Base-by-base conservation (phyloP, 2,329 filamentous ascomycete genomes). In the Aspergillus fumigatus region DNA sequence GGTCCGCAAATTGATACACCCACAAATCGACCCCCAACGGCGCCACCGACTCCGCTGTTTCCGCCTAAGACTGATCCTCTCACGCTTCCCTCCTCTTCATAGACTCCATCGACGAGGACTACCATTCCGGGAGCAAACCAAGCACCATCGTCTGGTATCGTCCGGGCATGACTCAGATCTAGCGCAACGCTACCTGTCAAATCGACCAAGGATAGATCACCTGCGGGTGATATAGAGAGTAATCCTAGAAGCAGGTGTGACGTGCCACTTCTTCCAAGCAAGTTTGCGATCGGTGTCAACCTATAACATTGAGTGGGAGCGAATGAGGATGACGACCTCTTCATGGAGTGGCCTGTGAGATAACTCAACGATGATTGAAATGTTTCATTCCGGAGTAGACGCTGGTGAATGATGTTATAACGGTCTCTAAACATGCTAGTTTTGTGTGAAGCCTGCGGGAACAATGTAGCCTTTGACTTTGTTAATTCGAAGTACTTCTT, bases 61-160 rank as follows among this genome's bases (percentile, higher is more conserved):
- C 88, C 88, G 51, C 90, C 89, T 4, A 95, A 79, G 0, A 84
- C 86, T 21, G 86, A 87, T 17, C 87, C 86, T 1, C 81, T 66
- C 40, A 73, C 77, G 21, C 84, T 86, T 60, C 92, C 90, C 65
- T 96, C 92, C 71, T 97, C 94, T 70, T 96, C 92, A 68, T 99
- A 99, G n/a, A 93, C 86, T 6, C 94, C 94, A 67, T 99, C 94
- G 0, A 97, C 85, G 0, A 99, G 82, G 3, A 97, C 89, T 50
- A 99, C 89, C 92, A 97, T 97, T 3, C 95, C 95, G 0, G 94
- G 92, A 4, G 88, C 86, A 69, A 97, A 97, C 88, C 92, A 99
- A 3, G 90, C 88, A 25, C 90, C 91, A 68, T 93, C 87, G 58
- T 91, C 87, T 0, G 92, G 92, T 54, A 97, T 88, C 14, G 89